These are phyloP conservation scores for Sutorius australiensis DNA, from an alignment of 768 basidiomycete species.

Conservation along the genomic window DNA sequence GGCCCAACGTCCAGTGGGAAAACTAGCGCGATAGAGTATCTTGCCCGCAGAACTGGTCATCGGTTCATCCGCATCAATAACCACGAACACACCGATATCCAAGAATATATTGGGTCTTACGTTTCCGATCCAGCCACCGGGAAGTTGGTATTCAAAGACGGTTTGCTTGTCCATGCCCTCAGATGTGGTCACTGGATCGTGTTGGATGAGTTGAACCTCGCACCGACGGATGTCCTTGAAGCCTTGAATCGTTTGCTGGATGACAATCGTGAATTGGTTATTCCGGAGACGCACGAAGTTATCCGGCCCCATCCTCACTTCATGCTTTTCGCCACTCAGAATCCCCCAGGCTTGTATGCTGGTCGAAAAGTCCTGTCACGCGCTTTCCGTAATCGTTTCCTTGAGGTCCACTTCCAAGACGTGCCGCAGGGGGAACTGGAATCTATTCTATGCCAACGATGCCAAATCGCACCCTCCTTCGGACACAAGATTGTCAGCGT, in stretches of 20 bases:
- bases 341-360: conserved; percentile 93
- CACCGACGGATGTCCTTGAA: conserved; percentile 96
- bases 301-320: conserved; percentile 92
- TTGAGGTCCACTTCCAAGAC: conserved; percentile 97
- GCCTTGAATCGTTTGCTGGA: conserved; percentile 95
- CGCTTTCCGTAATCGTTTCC: conserved; percentile 94
- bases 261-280: conserved; percentile 93
- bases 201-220: conserved; percentile 94
- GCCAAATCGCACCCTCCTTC: conserved; percentile 91
- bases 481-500: conserved; percentile 87
- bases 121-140: conserved; percentile 89
- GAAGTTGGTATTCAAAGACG: conserved; percentile 94
- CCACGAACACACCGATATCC: conserved; percentile 99
- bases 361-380: conserved; percentile 93
- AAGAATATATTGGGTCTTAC: conserved; percentile 97
- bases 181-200: conserved; percentile 96
- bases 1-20: conserved; percentile 98
- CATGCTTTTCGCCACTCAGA: conserved; percentile 98
- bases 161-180: conserved; percentile 87
- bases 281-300: conserved; percentile 95
- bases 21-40: conserved; percentile 94
- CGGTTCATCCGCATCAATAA: conserved; percentile 98
- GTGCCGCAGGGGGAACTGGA: conserved; percentile 93
- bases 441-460: conserved; percentile 88
- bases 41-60: conserved; percentile 90